Conservation (phyloP, 192 early-diverging fungal species). For the Coemansia sp. region DNA sequence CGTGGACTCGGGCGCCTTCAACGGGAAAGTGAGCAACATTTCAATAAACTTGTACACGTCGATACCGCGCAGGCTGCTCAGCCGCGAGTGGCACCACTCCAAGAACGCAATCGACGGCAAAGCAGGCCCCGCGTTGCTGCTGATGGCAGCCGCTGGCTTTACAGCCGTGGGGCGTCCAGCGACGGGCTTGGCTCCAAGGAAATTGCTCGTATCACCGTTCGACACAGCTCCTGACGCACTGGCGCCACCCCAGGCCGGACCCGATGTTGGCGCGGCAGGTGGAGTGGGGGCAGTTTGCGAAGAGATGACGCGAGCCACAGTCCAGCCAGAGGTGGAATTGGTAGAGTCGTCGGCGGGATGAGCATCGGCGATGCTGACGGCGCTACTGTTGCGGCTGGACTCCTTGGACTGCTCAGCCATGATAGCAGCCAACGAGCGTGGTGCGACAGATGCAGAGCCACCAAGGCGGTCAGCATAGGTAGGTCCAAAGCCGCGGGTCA, state of each 20-base stretch:
- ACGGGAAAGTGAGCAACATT: slow-evolving; percentile 74
- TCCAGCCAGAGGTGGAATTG: neutral
- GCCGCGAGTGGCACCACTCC: slow-evolving; percentile 66
- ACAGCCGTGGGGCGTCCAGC: slow-evolving; percentile 5
- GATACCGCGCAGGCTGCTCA: slow-evolving; percentile 63
- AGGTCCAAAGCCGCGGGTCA: slow-evolving; percentile 11
- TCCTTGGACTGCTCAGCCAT: slow-evolving; percentile 52
- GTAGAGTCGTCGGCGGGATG: neutral
- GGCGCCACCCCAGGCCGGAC: neutral
- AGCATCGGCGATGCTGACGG: neutral
- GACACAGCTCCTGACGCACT: neutral
- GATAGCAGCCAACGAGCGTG: slow-evolving; percentile 40
- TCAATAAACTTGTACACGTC: slow-evolving; percentile 69
- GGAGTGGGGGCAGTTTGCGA: slow-evolving; percentile 6
- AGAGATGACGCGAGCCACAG: slow-evolving; percentile 1
- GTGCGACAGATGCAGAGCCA: neutral
- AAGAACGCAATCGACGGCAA: slow-evolving; percentile 67
- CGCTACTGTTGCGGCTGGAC: neutral
- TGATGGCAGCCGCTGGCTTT: slow-evolving; percentile 9
- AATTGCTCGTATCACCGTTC: neutral
- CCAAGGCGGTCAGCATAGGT: slow-evolving; percentile 48
- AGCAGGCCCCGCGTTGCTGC: slow-evolving; percentile 6
- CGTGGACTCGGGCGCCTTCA: slow-evolving; percentile 61
- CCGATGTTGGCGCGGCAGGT: slow-evolving; percentile 5
- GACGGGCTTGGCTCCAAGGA: neutral